A percentile compares a stretch with the other conserved stretches of the same genome.
These are phyloP conservation scores for Penicillium crystallinum DNA, from an alignment of 495 filamentous ascomycete species.

Conservation along the genomic window DNA sequence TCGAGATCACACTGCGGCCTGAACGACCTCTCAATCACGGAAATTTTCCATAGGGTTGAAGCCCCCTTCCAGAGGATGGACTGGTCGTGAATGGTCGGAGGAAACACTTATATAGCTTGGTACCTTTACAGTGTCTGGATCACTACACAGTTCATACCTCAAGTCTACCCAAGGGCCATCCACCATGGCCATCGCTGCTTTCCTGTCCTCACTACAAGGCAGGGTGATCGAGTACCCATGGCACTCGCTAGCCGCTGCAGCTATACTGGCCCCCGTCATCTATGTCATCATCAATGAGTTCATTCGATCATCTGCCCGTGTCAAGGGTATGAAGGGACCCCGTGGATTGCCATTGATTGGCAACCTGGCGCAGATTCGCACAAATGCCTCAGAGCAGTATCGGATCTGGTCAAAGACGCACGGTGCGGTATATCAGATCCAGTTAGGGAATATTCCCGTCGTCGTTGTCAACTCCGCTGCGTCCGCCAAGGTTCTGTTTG, in stretches of 20 bases:
- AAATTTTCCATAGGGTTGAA: conserved; percentile 26
- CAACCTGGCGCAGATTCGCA: conserved; percentile 56
- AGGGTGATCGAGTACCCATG: conserved; percentile 20
- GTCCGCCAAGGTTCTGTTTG: conserved; percentile 53
- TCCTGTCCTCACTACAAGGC: conserved; percentile 22
- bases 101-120: no score
- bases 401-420: conserved; percentile 52
- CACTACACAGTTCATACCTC: no score
- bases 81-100: no score
- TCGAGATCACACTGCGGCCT: neutral
- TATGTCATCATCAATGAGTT: conserved; percentile 52
- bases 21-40: conserved; percentile 1
- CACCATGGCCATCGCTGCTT: conserved; percentile 30
- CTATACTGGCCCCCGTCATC: conserved; percentile 28
- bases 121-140: no score
- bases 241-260: conserved; percentile 22
- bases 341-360: conserved; percentile 55
- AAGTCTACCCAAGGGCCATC: neutral
- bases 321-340: conserved; percentile 51
- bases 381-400: conserved; percentile 57
- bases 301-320: conserved; percentile 42
- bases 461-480: conserved; percentile 57
- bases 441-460: conserved; percentile 56
- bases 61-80: no score
- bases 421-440: conserved; percentile 60